Conservation (phyloP, 352 stramenopile species). For the Phytophthora citricola region DNA sequence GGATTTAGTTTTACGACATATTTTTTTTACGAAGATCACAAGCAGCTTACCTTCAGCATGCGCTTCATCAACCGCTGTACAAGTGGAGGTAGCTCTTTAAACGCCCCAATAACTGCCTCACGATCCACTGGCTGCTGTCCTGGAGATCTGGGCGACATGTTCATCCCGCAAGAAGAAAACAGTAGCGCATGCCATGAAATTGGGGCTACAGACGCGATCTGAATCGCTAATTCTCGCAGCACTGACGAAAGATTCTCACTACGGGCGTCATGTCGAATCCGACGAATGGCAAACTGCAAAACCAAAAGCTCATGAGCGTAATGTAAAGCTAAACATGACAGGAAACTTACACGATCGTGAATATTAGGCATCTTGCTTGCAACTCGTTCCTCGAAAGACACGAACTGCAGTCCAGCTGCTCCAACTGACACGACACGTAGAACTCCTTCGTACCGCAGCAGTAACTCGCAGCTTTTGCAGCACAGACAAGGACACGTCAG, state of each 20-base stretch:
- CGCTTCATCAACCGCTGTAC: slow-evolving; percentile 23
- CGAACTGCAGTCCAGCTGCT: slow-evolving; percentile 34
- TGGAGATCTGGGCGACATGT: slow-evolving; percentile 20
- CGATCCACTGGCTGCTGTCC: slow-evolving; percentile 12
- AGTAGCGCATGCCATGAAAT: slow-evolving; percentile 40
- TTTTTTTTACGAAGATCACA: too few relatives aligned
- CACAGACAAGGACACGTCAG: background rate
- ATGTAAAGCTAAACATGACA: too few relatives aligned
- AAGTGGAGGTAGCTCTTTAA: slow-evolving; percentile 19
- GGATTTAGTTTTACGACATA: too few relatives aligned
- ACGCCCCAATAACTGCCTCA: slow-evolving; percentile 1
- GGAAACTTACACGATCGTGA: slow-evolving; percentile 24
- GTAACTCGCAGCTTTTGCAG: slow-evolving; percentile 36
- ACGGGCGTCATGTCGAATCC: slow-evolving; percentile 40
- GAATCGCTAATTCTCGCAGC: slow-evolving; percentile 40
- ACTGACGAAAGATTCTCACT: slow-evolving; percentile 20
- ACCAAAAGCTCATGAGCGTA: background rate
- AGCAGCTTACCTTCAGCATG: slow-evolving; percentile 22
- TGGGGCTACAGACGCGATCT: slow-evolving; percentile 49
- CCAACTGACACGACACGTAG: slow-evolving; percentile 25
- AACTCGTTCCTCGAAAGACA: slow-evolving; percentile 33
- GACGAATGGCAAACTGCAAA: slow-evolving; percentile 54
- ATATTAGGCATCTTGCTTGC: slow-evolving; percentile 16
- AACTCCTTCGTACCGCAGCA: slow-evolving; percentile 36
- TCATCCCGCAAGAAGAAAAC: background rate